Evolutionary conservation across 148 eudicot genomes (phyloP).

Genomic region (Vaccinium macrocarpon): DNA sequence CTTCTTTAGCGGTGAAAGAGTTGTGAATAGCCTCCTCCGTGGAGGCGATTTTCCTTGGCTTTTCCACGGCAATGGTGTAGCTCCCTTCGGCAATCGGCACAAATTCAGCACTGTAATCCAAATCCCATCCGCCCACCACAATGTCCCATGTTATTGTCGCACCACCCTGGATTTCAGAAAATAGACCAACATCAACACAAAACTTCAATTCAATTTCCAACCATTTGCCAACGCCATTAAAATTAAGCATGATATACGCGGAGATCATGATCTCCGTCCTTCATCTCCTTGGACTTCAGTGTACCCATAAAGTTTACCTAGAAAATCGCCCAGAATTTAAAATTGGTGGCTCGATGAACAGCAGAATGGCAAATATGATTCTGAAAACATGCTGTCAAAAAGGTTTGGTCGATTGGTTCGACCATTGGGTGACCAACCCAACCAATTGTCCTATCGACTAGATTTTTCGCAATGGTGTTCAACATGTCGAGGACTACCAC

Average conservation of each 20-base stretch:
- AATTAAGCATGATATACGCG: neutral
- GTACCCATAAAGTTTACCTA: no score
- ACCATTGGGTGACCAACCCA: no score
- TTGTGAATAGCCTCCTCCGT: slow-evolving; percentile 63
- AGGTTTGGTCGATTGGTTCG: no score
- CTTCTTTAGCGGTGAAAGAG: slow-evolving; percentile 60
- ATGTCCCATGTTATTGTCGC: slow-evolving; percentile 93
- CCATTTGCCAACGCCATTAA: neutral
- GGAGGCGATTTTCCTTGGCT: slow-evolving; percentile 45
- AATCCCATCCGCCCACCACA: slow-evolving; percentile 96
- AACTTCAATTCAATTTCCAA: neutral
- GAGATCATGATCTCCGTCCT: no score
- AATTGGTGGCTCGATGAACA: no score
- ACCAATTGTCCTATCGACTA: no score
- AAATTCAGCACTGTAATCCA: slow-evolving; percentile 83
- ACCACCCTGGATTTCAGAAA: slow-evolving; percentile 46
- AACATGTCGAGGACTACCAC: no score
- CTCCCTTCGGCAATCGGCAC: slow-evolving; percentile 63
- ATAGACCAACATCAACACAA: neutral
- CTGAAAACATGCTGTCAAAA: no score
- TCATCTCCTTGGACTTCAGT: no score
- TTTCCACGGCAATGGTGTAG: slow-evolving; percentile 78
- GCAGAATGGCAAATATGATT: no score
- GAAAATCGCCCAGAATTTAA: no score
- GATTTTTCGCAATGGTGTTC: no score